Base-by-base conservation (phyloP, 1,284 basidiomycete genomes). In the Malassezia pachydermatis region DNA sequence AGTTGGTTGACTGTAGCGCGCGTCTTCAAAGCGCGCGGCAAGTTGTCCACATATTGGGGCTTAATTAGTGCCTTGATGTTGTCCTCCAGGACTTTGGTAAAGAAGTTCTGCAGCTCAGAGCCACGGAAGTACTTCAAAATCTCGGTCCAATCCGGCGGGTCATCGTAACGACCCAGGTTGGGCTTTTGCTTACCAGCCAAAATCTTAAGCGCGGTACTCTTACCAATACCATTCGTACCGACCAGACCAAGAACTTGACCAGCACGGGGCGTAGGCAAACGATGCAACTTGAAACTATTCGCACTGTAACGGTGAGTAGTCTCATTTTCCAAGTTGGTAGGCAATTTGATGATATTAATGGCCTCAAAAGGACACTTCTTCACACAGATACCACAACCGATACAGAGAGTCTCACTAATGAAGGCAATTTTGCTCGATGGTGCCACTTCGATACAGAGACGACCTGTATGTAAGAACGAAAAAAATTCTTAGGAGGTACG, bases 31-130 rank as follows among this genome's bases (percentile, higher is more conserved):
- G 68, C 68, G 30, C 68, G 55, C 4, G 68, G 67, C 37, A 71
- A 66, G 58, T 71, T 67, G 54, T 71, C 68, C 33, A 71, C 68
- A 42, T 71, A 71, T 55, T 71, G 68, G 13, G 68, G 68, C 58
- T 71, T 71, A 57, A 71, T 70, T 20, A 71, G 60, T 19, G 68
- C 68, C 58, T 71, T 71, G 57, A 71, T 66, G 57, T 71, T 67
- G 59, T 71, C 68, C 51, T 71, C 68, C 7, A 71, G 59, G 40
- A 71, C 68, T 52, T 71, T 71, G 41, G 65, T 68, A 56, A 71
- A 71, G 49, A 67, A 70, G 57, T 71, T 71, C 41, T 71, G 68
- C 37, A 71, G 53, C 58, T 71, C 68, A 28, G 65, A 67, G 33
- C 68, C 68, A 41, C 68, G 63, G 59, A 71, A 71, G 55, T 70